A percentile compares a stretch with the other conserved stretches of the same genome.
Evolutionary conservation across 1,139 yeast species (phyloP).

Genomic region (Wickerhamiella infanticola): DNA sequence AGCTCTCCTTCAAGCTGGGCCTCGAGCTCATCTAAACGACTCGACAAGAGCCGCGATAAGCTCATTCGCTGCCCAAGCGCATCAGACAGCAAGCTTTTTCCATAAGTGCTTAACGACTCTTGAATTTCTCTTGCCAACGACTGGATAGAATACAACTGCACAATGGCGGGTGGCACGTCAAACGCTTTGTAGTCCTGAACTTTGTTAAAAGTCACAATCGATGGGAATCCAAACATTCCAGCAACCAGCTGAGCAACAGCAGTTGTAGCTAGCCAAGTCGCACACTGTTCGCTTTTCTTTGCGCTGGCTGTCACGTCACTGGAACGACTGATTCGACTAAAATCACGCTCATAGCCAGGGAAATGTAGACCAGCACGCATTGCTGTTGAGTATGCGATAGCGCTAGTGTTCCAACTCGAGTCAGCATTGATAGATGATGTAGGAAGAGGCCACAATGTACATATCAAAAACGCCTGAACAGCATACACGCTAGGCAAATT

Average conservation of each 20-base stretch:
- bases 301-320: slow-evolving; percentile 5
- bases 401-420: slow-evolving; percentile 88
- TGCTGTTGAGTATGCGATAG: slow-evolving; percentile 83
- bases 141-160: slow-evolving; percentile 67
- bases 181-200: slow-evolving; percentile 38
- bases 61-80: slow-evolving; percentile 61
- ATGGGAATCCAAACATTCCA: slow-evolving; percentile 86
- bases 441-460: slow-evolving; percentile 91
- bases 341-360: slow-evolving; percentile 44
- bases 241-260: slow-evolving; percentile 81
- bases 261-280: slow-evolving; percentile 91
- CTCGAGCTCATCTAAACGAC: slow-evolving; percentile 65
- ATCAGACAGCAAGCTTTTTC: slow-evolving; percentile 51
- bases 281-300: slow-evolving; percentile 57
- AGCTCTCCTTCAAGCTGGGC: slow-evolving; percentile 27
- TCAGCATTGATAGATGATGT: slow-evolving; percentile 91
- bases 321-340: slow-evolving; percentile 26
- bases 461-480: slow-evolving; percentile 79
- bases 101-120: slow-evolving; percentile 57
- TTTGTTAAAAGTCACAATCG: slow-evolving; percentile 73
- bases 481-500: slow-evolving; percentile 90
- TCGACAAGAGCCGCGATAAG: slow-evolving; percentile 48
- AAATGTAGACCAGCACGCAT: slow-evolving; percentile 79
- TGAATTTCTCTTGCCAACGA: slow-evolving; percentile 77
- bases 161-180: slow-evolving; percentile 44